Base-by-base conservation (phyloP, 2,329 filamentous ascomycete genomes). In the Hypoxylon sp. region DNA sequence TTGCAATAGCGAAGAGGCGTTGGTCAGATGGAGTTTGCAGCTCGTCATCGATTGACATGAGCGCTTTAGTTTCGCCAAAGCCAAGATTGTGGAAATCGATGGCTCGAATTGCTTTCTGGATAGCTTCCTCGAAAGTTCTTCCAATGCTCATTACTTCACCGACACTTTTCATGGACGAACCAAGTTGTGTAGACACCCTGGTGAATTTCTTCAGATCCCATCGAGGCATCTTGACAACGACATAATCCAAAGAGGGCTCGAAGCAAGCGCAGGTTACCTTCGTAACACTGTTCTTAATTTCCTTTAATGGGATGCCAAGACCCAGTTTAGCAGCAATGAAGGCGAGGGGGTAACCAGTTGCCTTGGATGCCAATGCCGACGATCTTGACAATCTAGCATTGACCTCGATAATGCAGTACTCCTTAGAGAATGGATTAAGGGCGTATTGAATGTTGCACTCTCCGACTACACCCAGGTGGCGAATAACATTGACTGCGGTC, bases 181-280 rank as follows among this genome's bases (percentile, higher is more conserved):
- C 93, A 16, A 99, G 87, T 68, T 95, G 88, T 1, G 92, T 97
- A 3, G 93, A 97, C 15, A 97, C 94, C 61, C 94, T 87, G 19
- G 90, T 96, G 75, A 99, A 99, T 77, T 99, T 99, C 81, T 97
- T 97, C 68, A 99, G 75, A 75, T 99, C 94, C 94, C 94, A 99
- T 63, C 94, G 84, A 35, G 94, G 94, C 78, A 99, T 97, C 83
- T 99, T 99, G 64, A 97, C 93, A 12, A 97, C 94, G 42, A 95
- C 90, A 70, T 99, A 99, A 73, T 99, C 94, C 9, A 99, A 85
- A 9, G 94, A 97, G 16, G 94, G 94, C 77, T 99, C 94, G 71
- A 99, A 99, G 80, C 94, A 97, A 48, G 94, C 94, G 67, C 91
- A 96, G 1, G 94, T 99, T 44, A 89, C 88, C 75, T 94, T 93